Evolutionary conservation across 2,329 filamentous ascomycete genomes (phyloP).

Genomic region (Fusarium bulbicola): DNA sequence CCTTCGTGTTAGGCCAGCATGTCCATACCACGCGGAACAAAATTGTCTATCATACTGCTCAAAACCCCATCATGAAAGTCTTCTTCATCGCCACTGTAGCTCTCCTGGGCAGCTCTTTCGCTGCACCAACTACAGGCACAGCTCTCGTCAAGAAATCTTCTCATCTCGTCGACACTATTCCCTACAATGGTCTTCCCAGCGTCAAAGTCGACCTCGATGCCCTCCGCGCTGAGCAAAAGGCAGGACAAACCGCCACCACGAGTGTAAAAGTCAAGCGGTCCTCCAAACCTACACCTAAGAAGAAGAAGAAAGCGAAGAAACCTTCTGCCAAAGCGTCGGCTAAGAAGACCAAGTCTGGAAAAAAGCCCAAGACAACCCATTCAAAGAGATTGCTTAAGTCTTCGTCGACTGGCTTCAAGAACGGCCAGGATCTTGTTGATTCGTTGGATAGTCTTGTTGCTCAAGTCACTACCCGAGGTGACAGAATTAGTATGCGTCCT

Average conservation of each 20-base stretch:
- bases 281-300: background rate
- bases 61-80: background rate
- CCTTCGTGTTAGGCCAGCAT: fast-evolving
- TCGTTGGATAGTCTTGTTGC: background rate
- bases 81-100: background rate
- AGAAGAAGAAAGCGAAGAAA: background rate
- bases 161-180: background rate
- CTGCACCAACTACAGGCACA: background rate
- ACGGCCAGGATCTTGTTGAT: background rate
- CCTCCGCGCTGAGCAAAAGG: background rate
- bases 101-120: background rate
- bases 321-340: background rate
- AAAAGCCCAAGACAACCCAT: background rate
- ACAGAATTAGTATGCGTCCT: background rate
- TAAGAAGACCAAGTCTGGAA: background rate
- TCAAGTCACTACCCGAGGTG: background rate
- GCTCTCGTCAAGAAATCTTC: background rate
- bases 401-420: background rate
- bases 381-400: background rate
- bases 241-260: background rate
- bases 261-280: background rate
- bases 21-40: no score
- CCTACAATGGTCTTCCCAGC: background rate
- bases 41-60: background rate
- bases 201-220: background rate